Evolutionary conservation across 805 yeast species (phyloP).

Genomic region (Starmerella bombi): DNA sequence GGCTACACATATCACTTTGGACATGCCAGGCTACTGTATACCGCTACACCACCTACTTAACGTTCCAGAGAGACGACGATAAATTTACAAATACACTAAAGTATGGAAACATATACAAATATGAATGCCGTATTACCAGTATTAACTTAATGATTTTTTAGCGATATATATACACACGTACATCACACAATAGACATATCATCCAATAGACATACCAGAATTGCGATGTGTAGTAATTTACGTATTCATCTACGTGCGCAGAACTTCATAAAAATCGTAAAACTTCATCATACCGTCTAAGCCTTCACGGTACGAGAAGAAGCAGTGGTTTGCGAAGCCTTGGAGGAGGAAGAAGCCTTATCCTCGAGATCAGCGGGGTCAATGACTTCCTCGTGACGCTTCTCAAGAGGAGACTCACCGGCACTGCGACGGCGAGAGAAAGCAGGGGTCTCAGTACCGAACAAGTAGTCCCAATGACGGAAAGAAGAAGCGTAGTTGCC

Average conservation of each 20-base stretch:
- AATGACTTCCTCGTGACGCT: constrained; percentile 21
- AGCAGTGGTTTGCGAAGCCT: constrained; percentile 4
- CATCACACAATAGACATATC: too few relatives aligned
- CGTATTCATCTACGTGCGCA: too few relatives aligned
- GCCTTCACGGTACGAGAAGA: constrained; percentile 1
- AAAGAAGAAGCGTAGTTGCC: constrained; percentile 92
- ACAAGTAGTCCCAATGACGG: constrained; percentile 86
- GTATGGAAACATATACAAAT: too few relatives aligned
- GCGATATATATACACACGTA: too few relatives aligned
- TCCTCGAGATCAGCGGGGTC: constrained; percentile 22
- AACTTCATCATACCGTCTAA: background rate
- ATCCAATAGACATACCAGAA: too few relatives aligned
- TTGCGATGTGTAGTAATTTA: too few relatives aligned
- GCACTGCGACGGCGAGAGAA: constrained; percentile 36
- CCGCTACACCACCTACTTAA: too few relatives aligned
- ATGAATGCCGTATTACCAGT: too few relatives aligned
- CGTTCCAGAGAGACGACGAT: too few relatives aligned
- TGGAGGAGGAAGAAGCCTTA: constrained; percentile 8
- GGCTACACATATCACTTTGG: constrained; percentile 71
- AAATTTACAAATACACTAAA: too few relatives aligned
- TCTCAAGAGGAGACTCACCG: constrained; percentile 22
- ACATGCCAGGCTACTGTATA: too few relatives aligned
- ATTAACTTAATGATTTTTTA: too few relatives aligned
- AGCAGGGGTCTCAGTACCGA: constrained; percentile 62
- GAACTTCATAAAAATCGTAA: background rate